A percentile compares a stretch with the other conserved stretches of the same genome.
phyloP scores from a whole-genome alignment of 2,329 filamentous ascomycete species.

The Colletotrichum acutatum region DNA sequence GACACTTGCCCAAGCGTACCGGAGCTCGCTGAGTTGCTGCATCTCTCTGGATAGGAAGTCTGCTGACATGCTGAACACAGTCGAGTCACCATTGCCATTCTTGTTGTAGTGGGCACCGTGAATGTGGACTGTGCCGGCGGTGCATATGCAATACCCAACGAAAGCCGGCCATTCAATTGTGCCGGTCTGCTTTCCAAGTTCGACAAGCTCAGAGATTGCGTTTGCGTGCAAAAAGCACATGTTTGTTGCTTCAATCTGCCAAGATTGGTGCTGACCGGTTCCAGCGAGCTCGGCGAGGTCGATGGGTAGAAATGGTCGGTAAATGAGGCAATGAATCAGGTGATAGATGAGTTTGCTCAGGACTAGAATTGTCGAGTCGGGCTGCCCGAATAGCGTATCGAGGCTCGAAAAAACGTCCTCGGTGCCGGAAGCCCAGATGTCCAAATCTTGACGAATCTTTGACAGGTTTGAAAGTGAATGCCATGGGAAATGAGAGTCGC shows the following conservation, averaged over 20 bases:
- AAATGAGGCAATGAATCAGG: constrained; percentile 86
- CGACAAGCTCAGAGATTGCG: constrained; percentile 84
- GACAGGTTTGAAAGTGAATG: constrained; percentile 86
- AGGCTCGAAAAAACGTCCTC: constrained; percentile 83
- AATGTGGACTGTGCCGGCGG: constrained; percentile 87
- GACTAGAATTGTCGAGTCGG: constrained; percentile 81
- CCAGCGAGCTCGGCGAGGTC: constrained; percentile 84
- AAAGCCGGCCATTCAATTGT: constrained; percentile 88
- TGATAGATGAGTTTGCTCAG: constrained; percentile 90
- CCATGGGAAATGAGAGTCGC: constrained; percentile 92
- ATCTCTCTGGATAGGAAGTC: constrained; percentile 83
- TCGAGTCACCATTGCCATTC: constrained; percentile 63
- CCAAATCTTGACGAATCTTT: constrained; percentile 85
- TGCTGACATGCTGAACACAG: constrained; percentile 70
- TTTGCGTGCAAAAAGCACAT: constrained; percentile 89
- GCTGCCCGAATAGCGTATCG: constrained; percentile 79
- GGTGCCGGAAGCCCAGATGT: constrained; percentile 86
- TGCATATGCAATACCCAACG: constrained; percentile 87
- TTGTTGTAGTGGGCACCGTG: constrained; percentile 84
- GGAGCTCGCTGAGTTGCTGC: constrained; percentile 80
- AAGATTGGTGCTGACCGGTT: constrained; percentile 86
- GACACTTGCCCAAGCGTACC: constrained; percentile 80
- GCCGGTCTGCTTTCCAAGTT: constrained; percentile 78
- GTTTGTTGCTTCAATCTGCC: constrained; percentile 92
- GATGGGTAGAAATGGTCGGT: constrained; percentile 87